phyloP scores from a whole-genome alignment of 257 asterid genomes.

The Fraxinus anomala region DNA sequence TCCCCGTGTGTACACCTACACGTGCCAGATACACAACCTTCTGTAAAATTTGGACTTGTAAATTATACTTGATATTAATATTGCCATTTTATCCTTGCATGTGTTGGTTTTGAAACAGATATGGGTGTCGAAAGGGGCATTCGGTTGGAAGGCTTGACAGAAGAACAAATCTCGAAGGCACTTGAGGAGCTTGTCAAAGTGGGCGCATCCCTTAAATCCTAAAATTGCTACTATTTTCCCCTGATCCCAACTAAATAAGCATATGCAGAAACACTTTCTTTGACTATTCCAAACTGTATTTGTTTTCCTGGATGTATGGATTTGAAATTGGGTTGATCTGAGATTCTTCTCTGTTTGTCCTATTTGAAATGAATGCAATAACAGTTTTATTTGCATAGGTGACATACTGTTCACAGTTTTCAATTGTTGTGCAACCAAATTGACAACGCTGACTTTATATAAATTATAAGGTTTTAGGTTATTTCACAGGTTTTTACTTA shows the following conservation, averaged over 20 bases:
- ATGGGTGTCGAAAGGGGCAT: conserved; percentile 81
- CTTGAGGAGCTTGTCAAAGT: conserved; percentile 75
- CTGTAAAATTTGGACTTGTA: neutral
- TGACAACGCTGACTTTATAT: no score
- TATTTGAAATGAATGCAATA: no score
- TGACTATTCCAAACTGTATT: neutral
- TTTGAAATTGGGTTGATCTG: no score
- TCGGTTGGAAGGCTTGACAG: conserved; percentile 66
- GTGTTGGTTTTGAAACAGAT: conserved; percentile 35
- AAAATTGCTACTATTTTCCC: neutral
- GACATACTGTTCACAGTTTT: no score
- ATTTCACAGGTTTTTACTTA: no score
- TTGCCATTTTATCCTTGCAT: neutral
- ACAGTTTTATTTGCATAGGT: no score
- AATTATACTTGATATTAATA: neutral
- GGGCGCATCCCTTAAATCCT: conserved; percentile 52
- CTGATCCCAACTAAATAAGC: neutral
- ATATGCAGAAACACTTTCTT: no score
- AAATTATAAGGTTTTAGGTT: no score
- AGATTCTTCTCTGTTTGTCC: no score
- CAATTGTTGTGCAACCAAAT: no score
- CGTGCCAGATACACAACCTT: neutral
- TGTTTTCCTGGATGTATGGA: neutral
- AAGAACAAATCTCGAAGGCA: conserved; percentile 75
- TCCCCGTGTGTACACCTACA: neutral